A percentile compares a stretch with the other conserved stretches of the same genome.
phyloP scores from a whole-genome alignment of 2,329 filamentous ascomycete genomes.

The Calonectria naviculata region DNA sequence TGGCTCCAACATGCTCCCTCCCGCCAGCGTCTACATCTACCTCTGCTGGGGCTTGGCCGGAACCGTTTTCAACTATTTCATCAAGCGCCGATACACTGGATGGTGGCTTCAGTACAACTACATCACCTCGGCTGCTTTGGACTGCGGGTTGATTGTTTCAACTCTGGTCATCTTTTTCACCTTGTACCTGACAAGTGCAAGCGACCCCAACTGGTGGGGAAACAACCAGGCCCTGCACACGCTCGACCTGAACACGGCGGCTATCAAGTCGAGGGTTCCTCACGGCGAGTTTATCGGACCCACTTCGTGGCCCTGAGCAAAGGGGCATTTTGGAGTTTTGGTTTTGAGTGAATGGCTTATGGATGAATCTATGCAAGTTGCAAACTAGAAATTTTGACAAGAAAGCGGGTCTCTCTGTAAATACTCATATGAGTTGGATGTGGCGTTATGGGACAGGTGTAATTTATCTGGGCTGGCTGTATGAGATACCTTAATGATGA shows the following conservation, averaged over 20 bases:
- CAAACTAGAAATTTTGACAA: conserved; percentile 14
- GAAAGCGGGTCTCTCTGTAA: conserved; percentile 26
- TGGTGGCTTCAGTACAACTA: conserved; percentile 88
- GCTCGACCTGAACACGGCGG: conserved; percentile 56
- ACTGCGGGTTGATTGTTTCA: conserved; percentile 73
- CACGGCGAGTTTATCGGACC: conserved; percentile 64
- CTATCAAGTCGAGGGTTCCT: conserved; percentile 55
- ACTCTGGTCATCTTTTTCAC: conserved; percentile 78
- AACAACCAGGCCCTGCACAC: conserved; percentile 62
- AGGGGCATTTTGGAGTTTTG: neutral
- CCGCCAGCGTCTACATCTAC: conserved; percentile 78
- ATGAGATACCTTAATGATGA: conserved; percentile 43
- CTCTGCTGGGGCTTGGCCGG: conserved; percentile 77
- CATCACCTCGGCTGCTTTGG: conserved; percentile 76
- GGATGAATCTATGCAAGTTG: conserved; percentile 26
- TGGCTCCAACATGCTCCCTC: conserved; percentile 71
- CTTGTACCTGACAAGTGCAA: conserved; percentile 68
- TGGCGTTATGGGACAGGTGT: conserved; percentile 33
- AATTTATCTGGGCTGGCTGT: conserved; percentile 28
- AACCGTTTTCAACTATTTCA: conserved; percentile 74
- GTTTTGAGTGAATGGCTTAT: conserved; percentile 5
- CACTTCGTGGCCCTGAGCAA: conserved; percentile 53
- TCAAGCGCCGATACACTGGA: conserved; percentile 72
- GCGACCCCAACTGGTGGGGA: conserved; percentile 71
- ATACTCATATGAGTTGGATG: conserved; percentile 23